Base-by-base conservation (phyloP, 495 filamentous ascomycete species). In the Neurospora sublineolata region DNA sequence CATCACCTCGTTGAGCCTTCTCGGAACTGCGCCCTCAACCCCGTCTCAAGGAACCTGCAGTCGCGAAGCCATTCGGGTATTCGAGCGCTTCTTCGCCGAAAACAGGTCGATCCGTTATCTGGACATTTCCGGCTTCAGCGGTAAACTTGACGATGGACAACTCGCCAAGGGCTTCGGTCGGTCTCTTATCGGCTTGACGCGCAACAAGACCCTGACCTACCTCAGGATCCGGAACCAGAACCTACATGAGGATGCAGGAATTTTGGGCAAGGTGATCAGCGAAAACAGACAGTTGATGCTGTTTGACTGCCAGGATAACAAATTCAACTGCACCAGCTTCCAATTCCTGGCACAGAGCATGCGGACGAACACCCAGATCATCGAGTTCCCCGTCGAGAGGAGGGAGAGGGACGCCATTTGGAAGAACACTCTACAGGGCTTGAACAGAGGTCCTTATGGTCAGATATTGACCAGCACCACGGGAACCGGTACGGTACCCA, bases 81-180 rank as follows among this genome's bases (percentile, higher is more conserved):
- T 97, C 18, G 87, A 91, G 74, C 72, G 85, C 52, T 87, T 97
- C 81, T 92, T 99, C 73, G 88, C 90, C 37, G 84, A 89, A 69
- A 97, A 99, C 75, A 81, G 86, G 11, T 92, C 90, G 0, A 82
- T 99, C 14, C 86, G 89, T 71, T 91, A 89, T 70, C 81, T 99
- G 18, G 91, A 97, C 77, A 88, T 97, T 60, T 95, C 93, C 8
- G 95, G 95, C 6, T 95, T 97, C 77, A 91, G 91, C 74, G 92
- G 93, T 9, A 90, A 94, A 76, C 84, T 97, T 33, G 95, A 97
- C 77, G 92, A 93, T 64, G 90, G 92, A 1, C 89, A 91, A 58
- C 89, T 97, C 41, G 94, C 94, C 23, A 90, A 88, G 73, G 93
- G 93, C 4, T 87, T 97, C 69, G 93, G 91, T 40, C 85, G 89